A percentile compares a stretch with the other conserved stretches of the same genome.
Evolutionary conservation across 768 basidiomycete genomes (phyloP).

Genomic region (Macrolepiota fuliginosa): DNA sequence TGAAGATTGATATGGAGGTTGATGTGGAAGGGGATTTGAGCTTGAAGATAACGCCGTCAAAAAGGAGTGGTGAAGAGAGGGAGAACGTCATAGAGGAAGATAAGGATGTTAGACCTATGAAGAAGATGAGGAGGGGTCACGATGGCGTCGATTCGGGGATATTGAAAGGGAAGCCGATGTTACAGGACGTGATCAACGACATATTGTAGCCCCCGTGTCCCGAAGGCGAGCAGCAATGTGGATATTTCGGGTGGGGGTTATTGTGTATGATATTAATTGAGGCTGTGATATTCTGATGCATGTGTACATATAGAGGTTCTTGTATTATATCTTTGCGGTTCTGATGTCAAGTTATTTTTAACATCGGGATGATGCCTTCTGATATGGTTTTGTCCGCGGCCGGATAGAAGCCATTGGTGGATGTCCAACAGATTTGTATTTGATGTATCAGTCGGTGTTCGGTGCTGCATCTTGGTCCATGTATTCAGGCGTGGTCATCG

Average conservation of each 20-base stretch:
- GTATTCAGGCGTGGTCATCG: background rate
- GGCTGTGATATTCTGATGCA: background rate
- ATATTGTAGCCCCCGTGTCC: background rate
- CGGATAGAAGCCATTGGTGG: background rate
- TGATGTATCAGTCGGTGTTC: background rate
- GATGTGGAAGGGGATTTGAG: constrained; percentile 12
- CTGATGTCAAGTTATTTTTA: background rate
- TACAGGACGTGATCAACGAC: constrained; percentile 59
- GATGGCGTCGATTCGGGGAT: constrained; percentile 35
- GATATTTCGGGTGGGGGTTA: background rate
- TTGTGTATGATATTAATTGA: background rate
- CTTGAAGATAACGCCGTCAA: constrained; percentile 14
- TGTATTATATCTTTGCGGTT: constrained; percentile 1
- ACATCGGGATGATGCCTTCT: background rate
- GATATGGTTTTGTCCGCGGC: background rate
- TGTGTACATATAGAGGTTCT: background rate
- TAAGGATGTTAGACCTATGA: constrained; percentile 15
- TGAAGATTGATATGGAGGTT: constrained; percentile 12
- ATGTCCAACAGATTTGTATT: background rate
- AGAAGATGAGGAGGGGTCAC: constrained; percentile 31
- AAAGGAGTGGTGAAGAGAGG: constrained; percentile 15
- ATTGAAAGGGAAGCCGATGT: constrained; percentile 54
- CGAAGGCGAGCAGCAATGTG: background rate
- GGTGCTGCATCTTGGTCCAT: background rate
- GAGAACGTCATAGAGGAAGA: constrained; percentile 12